Conservation (phyloP, 306 rosid species). For the Pterocarpus santalinus region DNA sequence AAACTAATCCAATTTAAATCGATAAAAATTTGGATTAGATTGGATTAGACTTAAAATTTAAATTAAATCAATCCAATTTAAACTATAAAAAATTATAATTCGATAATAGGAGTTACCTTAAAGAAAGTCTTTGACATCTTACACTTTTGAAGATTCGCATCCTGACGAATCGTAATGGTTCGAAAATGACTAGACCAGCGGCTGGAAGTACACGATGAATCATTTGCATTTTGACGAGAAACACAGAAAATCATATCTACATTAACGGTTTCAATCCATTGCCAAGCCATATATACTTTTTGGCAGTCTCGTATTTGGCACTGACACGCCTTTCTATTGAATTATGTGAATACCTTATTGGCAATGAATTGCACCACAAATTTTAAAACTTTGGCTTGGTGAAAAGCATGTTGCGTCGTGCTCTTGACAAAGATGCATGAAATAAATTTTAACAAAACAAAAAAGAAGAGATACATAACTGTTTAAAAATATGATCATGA, state of each 20-base stretch:
- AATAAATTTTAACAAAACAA: background rate
- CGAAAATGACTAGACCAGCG: background rate
- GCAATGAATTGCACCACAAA: background rate
- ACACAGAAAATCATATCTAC: background rate
- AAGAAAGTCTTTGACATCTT: background rate
- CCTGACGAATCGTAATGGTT: background rate
- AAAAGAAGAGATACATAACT: background rate
- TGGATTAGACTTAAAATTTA: too few species aligned
- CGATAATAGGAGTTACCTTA: background rate
- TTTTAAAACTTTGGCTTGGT: background rate
- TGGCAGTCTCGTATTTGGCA: background rate
- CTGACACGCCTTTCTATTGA: background rate
- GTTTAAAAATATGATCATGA: background rate
- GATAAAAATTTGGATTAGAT: too few species aligned
- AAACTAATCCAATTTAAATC: too few species aligned
- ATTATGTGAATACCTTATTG: background rate
- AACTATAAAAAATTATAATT: too few species aligned
- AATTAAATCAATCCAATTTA: too few species aligned
- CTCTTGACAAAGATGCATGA: background rate
- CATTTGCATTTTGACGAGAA: background rate
- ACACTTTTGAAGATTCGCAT: conserved; percentile 19
- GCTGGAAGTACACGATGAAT: background rate
- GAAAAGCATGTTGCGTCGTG: background rate
- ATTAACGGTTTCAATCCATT: too few species aligned
- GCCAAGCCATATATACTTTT: background rate